Conservation (phyloP, 139 green algal species). For the Chlamydomonas applanata region DNA sequence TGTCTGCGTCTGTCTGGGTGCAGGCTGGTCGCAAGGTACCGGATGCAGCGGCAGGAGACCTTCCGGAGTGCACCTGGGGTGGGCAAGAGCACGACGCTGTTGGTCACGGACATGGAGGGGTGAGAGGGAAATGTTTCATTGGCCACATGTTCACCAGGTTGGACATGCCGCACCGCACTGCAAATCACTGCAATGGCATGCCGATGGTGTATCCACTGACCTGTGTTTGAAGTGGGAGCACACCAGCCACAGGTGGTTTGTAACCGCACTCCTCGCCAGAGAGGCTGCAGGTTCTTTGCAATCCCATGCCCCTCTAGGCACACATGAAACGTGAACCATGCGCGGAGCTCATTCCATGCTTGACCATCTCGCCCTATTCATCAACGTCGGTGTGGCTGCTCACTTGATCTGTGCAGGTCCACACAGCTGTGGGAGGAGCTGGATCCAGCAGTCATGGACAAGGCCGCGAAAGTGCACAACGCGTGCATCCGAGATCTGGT, state of each 20-base stretch:
- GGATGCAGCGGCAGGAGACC: not conserved
- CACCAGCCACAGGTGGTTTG: not conserved
- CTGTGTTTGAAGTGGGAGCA: not conserved
- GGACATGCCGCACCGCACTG: too few relatives aligned
- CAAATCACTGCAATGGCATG: not conserved
- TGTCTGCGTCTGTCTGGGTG: too few relatives aligned
- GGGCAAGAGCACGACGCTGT: not conserved
- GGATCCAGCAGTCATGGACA: not conserved
- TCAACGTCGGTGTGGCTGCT: too few relatives aligned
- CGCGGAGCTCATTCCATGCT: too few relatives aligned
- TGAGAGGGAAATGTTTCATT: not conserved
- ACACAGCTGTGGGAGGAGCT: constrained; percentile 10
- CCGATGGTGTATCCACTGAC: not conserved
- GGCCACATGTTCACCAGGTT: too few relatives aligned
- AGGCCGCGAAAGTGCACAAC: constrained; percentile 2
- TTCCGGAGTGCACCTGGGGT: not conserved
- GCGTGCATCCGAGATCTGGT: not conserved
- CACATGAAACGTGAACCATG: too few relatives aligned
- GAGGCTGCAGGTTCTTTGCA: not conserved
- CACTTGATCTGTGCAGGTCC: not conserved
- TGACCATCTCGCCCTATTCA: not conserved
- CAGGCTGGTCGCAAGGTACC: too few relatives aligned
- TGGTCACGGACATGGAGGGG: constrained; percentile 5
- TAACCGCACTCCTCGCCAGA: not conserved
- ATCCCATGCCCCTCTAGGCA: too few relatives aligned